Conservation (phyloP, 164 flowering plant genomes). For the Liriodendron chinense region DNA sequence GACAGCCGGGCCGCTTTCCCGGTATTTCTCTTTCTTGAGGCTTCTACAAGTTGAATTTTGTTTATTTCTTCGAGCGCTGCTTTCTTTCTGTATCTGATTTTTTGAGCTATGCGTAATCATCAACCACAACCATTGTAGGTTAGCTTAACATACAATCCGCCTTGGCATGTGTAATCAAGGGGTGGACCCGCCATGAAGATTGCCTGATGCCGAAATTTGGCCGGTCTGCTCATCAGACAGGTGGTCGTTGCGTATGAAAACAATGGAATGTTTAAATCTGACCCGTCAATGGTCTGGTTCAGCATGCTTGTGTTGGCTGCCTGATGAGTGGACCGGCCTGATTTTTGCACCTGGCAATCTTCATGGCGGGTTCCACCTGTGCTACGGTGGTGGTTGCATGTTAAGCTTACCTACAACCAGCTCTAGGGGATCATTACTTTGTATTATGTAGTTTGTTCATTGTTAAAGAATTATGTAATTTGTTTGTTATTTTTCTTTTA, state of each 20-base stretch:
- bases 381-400: background rate
- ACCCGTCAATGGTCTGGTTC: background rate
- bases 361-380: background rate
- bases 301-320: background rate
- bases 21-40: constrained; percentile 25
- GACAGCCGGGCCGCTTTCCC: constrained; percentile 55
- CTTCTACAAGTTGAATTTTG: too few species aligned
- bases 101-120: too few species aligned
- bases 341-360: background rate
- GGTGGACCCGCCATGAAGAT: background rate
- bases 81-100: background rate
- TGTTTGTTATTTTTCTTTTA: too few species aligned
- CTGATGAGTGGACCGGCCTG: background rate
- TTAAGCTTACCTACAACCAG: too few species aligned
- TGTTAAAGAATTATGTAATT: background rate
- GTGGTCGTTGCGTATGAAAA: background rate
- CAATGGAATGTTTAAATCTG: background rate
- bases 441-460: too few species aligned
- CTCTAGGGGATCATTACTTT: too few species aligned
- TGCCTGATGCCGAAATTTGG: background rate
- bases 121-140: too few species aligned
- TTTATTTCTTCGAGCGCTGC: background rate
- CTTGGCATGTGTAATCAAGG: too few species aligned
- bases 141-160: too few species aligned
- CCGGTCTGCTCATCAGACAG: background rate